A percentile compares a stretch with the other conserved stretches of the same genome.
Conservation (phyloP, 2,329 filamentous ascomycete genomes). For the Xylariaceae sp. region DNA sequence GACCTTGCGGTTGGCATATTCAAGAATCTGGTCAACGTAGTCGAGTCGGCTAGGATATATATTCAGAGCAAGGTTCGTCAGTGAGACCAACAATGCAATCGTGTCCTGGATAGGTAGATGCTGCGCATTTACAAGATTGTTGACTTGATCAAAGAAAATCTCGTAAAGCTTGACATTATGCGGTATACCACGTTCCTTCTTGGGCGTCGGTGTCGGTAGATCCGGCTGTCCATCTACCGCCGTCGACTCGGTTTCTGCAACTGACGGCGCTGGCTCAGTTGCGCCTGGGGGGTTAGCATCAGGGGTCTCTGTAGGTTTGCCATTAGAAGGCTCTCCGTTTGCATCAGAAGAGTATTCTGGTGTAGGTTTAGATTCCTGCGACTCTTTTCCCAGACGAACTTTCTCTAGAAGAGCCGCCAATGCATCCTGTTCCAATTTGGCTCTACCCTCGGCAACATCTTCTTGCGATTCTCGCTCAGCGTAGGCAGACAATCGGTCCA, state of each 20-base stretch:
- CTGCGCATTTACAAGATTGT: conserved; percentile 89
- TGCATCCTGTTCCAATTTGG: conserved; percentile 82
- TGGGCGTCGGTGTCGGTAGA: conserved; percentile 30
- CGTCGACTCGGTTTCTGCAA: conserved; percentile 51
- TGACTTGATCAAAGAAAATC: conserved; percentile 95
- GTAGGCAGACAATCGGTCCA: conserved; percentile 94
- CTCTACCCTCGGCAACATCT: conserved; percentile 70
- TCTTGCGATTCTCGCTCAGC: conserved; percentile 84
- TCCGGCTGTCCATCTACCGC: conserved; percentile 49
- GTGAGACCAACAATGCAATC: conserved; percentile 89
- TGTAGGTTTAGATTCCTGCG: conserved; percentile 36
- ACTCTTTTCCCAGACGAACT: conserved; percentile 68
- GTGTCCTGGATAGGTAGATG: conserved; percentile 92
- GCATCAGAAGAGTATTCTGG: conserved; percentile 39
- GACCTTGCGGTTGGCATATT: conserved; percentile 85
- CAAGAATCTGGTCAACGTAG: conserved; percentile 92
- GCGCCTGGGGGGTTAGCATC: conserved; percentile 36
- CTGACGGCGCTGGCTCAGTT: conserved; percentile 42
- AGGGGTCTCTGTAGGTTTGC: conserved; percentile 39
- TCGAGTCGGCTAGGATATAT: conserved; percentile 92
- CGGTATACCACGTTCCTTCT: conserved; percentile 60
- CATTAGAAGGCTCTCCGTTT: conserved; percentile 40
- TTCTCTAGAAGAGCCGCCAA: conserved; percentile 77
- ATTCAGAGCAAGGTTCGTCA: conserved; percentile 90
- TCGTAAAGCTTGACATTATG: conserved; percentile 89